Conservation (phyloP, 805 yeast species). For the Myxozyma nipponensis region DNA sequence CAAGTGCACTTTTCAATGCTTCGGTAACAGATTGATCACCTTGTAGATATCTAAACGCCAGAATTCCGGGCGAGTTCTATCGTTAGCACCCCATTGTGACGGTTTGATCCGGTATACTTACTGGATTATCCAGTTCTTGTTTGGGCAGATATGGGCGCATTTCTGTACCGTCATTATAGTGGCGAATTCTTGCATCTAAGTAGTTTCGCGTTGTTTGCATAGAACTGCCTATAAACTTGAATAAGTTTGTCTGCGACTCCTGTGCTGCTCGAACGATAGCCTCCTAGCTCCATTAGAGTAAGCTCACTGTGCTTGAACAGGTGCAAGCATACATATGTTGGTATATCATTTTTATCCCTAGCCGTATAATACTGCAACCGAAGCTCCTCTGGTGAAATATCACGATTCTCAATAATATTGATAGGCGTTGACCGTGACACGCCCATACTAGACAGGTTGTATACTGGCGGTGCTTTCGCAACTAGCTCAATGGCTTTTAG, state of each 20-base stretch:
- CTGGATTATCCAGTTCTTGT: constrained; percentile 3
- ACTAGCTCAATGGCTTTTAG: background rate
- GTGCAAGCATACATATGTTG: constrained; percentile 7
- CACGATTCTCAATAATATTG: constrained; percentile 12
- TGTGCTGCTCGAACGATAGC: constrained; percentile 3
- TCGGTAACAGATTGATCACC: constrained; percentile 11
- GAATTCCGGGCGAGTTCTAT: constrained; percentile 6
- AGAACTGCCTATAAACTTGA: constrained; percentile 3
- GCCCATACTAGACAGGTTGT: constrained; percentile 5
- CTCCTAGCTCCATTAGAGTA: background rate
- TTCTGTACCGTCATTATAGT: constrained; percentile 1
- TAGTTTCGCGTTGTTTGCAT: constrained; percentile 4
- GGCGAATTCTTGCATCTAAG: constrained; percentile 3
- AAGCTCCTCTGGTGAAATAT: constrained; percentile 18
- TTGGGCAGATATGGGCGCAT: constrained; percentile 6
- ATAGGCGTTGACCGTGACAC: constrained; percentile 2
- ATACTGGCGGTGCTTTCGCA: constrained; percentile 9
- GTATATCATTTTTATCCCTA: background rate
- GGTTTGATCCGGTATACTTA: background rate
- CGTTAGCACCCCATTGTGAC: background rate
- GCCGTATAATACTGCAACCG: constrained; percentile 8
- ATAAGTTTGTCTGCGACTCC: background rate
- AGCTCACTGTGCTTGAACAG: background rate
- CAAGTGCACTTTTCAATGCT: background rate
- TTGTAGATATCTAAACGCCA: constrained; percentile 10